Evolutionary conservation across 202 grass and related monocot genomes (phyloP).

Genomic region (Bolboschoenoplectus hybrid): DNA sequence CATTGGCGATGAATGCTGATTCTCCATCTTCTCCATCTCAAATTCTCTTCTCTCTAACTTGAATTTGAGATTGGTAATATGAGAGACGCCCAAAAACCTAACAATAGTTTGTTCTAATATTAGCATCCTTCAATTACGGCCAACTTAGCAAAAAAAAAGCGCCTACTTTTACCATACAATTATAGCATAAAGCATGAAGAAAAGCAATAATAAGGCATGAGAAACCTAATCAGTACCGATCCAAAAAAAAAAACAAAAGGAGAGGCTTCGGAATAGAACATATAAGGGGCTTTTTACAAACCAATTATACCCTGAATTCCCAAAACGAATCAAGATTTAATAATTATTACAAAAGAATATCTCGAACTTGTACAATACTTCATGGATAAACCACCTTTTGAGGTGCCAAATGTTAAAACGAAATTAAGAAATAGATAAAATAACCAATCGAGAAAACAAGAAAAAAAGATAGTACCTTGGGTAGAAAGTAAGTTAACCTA

Average conservation of each 20-base stretch:
- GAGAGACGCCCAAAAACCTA: slow-evolving; percentile 15
- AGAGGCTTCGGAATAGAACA: slow-evolving; percentile 3
- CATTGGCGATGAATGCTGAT: slow-evolving; percentile 61
- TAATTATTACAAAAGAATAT: slow-evolving; percentile 32
- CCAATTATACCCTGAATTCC: background rate
- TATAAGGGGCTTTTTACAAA: slow-evolving; percentile 24
- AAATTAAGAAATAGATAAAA: slow-evolving; percentile 23
- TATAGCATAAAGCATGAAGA: slow-evolving; percentile 5
- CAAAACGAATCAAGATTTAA: slow-evolving; percentile 23
- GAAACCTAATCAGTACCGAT: slow-evolving; percentile 28
- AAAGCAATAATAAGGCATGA: slow-evolving; percentile 16
- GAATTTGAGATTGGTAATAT: slow-evolving; percentile 26
- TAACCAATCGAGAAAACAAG: background rate
- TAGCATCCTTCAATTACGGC: slow-evolving; percentile 25
- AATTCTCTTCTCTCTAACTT: background rate
- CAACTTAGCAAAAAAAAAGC: slow-evolving; percentile 27
- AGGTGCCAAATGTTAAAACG: slow-evolving; percentile 1
- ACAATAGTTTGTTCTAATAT: slow-evolving; percentile 38
- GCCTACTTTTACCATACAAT: slow-evolving; percentile 2
- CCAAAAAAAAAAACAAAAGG: background rate
- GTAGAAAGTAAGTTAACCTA: slow-evolving; percentile 20
- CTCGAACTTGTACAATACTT: slow-evolving; percentile 32
- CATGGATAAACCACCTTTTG: slow-evolving; percentile 3
- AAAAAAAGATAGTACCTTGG: slow-evolving; percentile 31
- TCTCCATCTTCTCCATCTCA: slow-evolving; percentile 70